Evolutionary conservation across 345 rosid genomes (phyloP).

Genomic region (Eucalyptus fibrosa): DNA sequence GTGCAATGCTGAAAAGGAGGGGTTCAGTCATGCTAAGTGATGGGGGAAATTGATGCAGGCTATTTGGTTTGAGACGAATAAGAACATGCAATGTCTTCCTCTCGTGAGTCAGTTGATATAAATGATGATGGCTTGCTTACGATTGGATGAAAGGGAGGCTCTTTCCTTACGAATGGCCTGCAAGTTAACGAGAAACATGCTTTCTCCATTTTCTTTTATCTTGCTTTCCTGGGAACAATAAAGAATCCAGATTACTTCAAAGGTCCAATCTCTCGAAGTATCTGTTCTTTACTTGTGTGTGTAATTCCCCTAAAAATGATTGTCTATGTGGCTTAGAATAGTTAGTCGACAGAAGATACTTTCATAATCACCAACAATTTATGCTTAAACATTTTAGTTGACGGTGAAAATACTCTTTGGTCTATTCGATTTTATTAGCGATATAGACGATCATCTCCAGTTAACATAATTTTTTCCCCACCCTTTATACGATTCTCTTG

Average conservation of each 20-base stretch:
- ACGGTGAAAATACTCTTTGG: rapidly evolving
- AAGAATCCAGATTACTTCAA: neutral
- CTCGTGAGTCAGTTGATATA: neutral
- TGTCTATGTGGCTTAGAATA: rapidly evolving
- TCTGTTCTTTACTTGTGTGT: neutral
- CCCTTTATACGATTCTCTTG: neutral
- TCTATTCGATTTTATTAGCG: neutral
- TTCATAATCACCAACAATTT: neutral
- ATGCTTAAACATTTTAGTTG: neutral
- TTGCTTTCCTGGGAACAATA: neutral
- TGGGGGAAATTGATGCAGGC: neutral
- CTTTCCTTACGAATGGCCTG: neutral
- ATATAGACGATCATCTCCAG: neutral
- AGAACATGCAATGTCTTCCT: neutral
- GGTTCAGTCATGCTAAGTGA: neutral
- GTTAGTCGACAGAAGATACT: rapidly evolving
- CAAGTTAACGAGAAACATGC: rapidly evolving
- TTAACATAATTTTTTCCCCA: neutral
- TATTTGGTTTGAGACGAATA: neutral
- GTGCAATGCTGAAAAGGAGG: neutral
- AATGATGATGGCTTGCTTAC: neutral
- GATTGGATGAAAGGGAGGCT: neutral
- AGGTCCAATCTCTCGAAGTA: neutral
- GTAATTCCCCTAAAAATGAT: neutral
- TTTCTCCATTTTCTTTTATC: neutral